Evolutionary conservation across 2,329 filamentous ascomycete species (phyloP).

Genomic region (Curvularia lunata): DNA sequence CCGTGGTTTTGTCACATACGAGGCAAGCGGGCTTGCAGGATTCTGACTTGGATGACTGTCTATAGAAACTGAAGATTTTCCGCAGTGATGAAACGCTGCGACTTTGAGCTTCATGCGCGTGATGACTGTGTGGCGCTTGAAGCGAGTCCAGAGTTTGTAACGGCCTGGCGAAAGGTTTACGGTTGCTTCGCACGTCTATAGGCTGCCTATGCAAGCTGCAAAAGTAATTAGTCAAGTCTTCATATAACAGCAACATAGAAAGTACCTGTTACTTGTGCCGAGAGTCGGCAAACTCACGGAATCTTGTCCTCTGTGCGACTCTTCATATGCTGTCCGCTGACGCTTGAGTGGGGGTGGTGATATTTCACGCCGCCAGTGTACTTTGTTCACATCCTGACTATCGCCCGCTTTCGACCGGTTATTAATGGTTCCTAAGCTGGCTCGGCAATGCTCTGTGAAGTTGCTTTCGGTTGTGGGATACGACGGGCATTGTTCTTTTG

Average conservation of each 20-base stretch:
- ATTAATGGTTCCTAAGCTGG: neutral
- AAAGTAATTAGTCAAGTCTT: neutral
- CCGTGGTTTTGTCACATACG: constrained; percentile 35
- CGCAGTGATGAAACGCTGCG: neutral
- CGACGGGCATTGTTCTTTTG: neutral
- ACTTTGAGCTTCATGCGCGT: neutral
- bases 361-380: constrained; percentile 16
- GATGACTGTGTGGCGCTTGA: neutral
- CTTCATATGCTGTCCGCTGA: constrained; percentile 16
- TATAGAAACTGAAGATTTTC: constrained; percentile 8
- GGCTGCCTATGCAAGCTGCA: neutral
- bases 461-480: neutral
- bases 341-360: constrained; percentile 37
- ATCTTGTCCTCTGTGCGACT: neutral
- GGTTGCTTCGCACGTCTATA: neutral
- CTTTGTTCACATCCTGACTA: neutral
- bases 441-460: neutral
- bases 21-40: constrained; percentile 31
- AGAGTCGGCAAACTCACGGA: too few relatives aligned
- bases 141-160: neutral
- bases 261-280: neutral
- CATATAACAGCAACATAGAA: neutral
- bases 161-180: neutral
- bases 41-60: constrained; percentile 16
- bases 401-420: neutral